These are phyloP conservation scores for Neurospora sp. DNA, from an alignment of 495 filamentous ascomycete genomes.

Conservation along the genomic window DNA sequence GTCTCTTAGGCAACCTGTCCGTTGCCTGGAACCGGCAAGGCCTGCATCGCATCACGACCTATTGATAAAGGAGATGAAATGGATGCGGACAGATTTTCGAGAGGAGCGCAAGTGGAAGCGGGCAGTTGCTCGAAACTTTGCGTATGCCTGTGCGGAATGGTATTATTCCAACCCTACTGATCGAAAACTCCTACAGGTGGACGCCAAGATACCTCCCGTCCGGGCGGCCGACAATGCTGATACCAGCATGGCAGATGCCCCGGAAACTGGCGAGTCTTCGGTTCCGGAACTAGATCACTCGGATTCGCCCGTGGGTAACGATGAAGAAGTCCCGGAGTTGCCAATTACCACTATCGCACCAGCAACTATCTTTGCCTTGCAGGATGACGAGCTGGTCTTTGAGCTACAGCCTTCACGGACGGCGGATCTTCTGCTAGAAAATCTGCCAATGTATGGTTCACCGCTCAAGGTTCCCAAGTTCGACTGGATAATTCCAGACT, in stretches of 20 bases:
- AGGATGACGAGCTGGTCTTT: constrained; percentile 74
- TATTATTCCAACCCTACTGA: constrained; percentile 51
- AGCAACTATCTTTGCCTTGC: constrained; percentile 72
- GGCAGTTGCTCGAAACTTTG: constrained; percentile 64
- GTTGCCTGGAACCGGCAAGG: constrained; percentile 65
- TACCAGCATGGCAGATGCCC: constrained; percentile 14
- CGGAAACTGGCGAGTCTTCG: constrained; percentile 22
- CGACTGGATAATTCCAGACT: constrained; percentile 43
- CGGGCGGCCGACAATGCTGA: constrained; percentile 8
- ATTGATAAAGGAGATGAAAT: constrained; percentile 82
- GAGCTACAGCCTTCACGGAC: constrained; percentile 62
- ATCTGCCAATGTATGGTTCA: constrained; percentile 70
- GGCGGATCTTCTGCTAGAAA: constrained; percentile 72
- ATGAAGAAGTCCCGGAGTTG: constrained; percentile 35
- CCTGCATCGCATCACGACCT: constrained; percentile 74
- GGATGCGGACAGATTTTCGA: constrained; percentile 92
- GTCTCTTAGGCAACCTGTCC: constrained; percentile 79
- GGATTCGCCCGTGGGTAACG: constrained; percentile 37
- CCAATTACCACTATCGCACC: constrained; percentile 44
- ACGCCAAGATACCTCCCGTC: constrained; percentile 34
- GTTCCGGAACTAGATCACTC: constrained; percentile 62
- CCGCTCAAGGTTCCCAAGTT: constrained; percentile 47
- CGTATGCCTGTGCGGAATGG: constrained; percentile 74
- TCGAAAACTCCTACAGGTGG: constrained; percentile 55
- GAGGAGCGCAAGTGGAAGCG: constrained; percentile 93